Conservation (phyloP, 192 early-diverging fungal genomes). For the Spizellomyces punctatus region DNA sequence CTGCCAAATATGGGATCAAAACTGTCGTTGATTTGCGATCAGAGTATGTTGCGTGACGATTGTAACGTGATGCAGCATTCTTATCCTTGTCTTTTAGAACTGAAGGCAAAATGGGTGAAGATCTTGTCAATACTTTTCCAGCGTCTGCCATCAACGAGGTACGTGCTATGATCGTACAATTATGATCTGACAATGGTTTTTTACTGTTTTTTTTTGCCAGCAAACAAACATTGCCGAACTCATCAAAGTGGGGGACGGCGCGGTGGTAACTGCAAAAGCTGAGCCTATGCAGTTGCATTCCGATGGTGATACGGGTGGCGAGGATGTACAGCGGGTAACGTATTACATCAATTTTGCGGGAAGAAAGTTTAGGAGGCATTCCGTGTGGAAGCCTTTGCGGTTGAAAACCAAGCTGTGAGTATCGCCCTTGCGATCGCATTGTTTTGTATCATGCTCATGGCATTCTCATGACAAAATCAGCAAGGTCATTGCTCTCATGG, state of each 20-base stretch:
- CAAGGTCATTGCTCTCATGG: conserved; percentile 36
- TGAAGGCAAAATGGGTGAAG: conserved; percentile 33
- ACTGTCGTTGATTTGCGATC: conserved; percentile 49
- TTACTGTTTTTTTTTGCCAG: too few species aligned
- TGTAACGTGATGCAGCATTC: not conserved
- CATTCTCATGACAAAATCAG: conserved; percentile 19
- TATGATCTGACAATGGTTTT: too few species aligned
- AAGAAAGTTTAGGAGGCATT: conserved; percentile 27
- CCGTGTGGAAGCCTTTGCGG: conserved; percentile 33
- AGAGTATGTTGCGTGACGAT: not conserved
- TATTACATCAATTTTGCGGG: conserved; percentile 43
- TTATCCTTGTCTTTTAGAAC: conserved; percentile 3
- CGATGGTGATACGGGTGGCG: too few species aligned
- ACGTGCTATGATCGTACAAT: not conserved
- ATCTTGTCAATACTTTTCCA: conserved; percentile 38
- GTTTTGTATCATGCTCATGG: not conserved
- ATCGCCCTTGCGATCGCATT: not conserved
- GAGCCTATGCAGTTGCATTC: too few species aligned
- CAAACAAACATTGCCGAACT: too few species aligned
- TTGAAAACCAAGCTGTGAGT: conserved; percentile 24
- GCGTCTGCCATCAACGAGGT: conserved; percentile 39
- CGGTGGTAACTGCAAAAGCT: too few species aligned
- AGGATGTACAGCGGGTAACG: not conserved
- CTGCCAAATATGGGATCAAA: conserved; percentile 32
- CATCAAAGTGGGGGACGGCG: too few species aligned